Evolutionary conservation across 371 early-diverging fungal genomes (phyloP).

Genomic region (Chytridium lagenaria): DNA sequence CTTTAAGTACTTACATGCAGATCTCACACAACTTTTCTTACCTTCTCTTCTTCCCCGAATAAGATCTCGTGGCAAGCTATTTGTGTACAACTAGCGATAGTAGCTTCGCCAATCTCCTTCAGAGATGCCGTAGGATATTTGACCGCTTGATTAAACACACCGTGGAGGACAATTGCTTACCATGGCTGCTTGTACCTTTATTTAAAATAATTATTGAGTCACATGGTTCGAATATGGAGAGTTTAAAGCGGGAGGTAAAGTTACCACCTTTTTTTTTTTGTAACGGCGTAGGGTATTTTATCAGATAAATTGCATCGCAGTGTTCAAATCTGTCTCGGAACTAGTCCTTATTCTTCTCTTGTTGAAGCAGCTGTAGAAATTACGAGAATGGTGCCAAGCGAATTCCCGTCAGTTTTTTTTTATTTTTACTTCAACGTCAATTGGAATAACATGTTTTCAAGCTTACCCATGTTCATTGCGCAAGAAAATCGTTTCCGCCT

Average conservation of each 20-base stretch:
- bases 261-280: neutral
- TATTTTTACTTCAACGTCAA: neutral
- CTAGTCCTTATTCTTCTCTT: neutral
- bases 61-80: too few relatives aligned
- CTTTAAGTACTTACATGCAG: too few relatives aligned
- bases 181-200: conserved; percentile 1
- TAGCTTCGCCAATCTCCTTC: too few relatives aligned
- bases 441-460: neutral
- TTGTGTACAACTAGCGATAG: too few relatives aligned
- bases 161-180: conserved; percentile 1
- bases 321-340: conserved; percentile 5
- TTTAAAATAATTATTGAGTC: neutral
- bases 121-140: neutral
- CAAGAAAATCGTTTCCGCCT: conserved; percentile 13
- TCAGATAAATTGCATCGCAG: neutral
- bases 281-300: neutral
- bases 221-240: neutral
- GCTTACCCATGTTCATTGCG: neutral
- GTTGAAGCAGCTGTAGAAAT: neutral
- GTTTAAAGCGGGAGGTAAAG: neutral
- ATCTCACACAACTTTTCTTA: neutral
- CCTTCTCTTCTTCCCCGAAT: neutral
- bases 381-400: neutral
- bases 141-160: neutral
- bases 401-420: neutral